phyloP scores from a whole-genome alignment of 2,329 filamentous ascomycete genomes.

The Sporothrix euskadiensis region DNA sequence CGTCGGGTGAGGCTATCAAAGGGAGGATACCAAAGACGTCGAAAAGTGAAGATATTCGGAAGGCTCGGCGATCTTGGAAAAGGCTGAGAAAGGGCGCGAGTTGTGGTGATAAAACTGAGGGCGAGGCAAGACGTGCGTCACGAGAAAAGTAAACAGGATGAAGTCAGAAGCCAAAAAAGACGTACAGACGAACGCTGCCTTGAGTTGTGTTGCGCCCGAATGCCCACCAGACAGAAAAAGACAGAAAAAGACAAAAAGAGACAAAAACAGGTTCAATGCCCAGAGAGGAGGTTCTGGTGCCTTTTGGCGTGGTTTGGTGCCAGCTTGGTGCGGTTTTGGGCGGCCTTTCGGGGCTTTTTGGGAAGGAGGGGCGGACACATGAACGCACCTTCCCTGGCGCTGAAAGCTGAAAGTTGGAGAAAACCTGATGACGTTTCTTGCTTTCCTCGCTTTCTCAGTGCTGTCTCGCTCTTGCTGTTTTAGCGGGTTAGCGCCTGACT shows the following conservation, averaged over 20 bases:
- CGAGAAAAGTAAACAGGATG: conserved; percentile 1
- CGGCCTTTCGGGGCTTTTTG: conserved; percentile 14
- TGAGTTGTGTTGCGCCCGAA: not conserved
- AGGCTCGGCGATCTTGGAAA: conserved; percentile 11
- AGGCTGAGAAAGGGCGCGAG: not conserved
- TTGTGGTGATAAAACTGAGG: not conserved
- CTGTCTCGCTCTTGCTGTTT: not conserved
- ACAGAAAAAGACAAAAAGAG: not conserved
- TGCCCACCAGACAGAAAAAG: not conserved
- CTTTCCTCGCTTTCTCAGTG: conserved; percentile 12
- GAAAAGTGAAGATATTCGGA: conserved; percentile 14
- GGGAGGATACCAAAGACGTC: not conserved
- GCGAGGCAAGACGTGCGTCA: not conserved
- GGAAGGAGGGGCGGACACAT: not conserved
- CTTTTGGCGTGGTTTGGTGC: not conserved
- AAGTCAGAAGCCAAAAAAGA: not conserved
- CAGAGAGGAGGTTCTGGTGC: not conserved
- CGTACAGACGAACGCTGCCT: not conserved
- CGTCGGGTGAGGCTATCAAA: not conserved
- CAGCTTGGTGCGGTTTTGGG: not conserved
- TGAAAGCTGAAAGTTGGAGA: not conserved
- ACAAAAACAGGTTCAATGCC: conserved; percentile 14
- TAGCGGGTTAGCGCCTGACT: not conserved
- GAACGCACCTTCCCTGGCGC: not conserved
- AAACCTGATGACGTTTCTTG: conserved; percentile 25